phyloP scores from a whole-genome alignment of 192 early-diverging fungal species.

The Backusella psychrophila region DNA sequence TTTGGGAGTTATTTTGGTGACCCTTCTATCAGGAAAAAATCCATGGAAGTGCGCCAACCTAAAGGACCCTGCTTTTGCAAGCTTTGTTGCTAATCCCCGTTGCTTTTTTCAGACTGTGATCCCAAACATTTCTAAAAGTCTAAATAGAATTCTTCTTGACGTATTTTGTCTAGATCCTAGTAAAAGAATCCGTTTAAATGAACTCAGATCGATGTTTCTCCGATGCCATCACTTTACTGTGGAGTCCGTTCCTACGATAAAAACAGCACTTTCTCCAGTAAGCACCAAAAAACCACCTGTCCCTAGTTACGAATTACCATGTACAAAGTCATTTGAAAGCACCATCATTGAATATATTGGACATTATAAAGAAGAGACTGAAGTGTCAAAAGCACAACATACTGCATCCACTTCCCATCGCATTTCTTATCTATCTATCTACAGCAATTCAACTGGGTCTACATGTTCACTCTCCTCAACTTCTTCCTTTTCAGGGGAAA shows the following conservation, averaged over 20 bases:
- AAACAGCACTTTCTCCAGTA: neutral
- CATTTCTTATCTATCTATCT: neutral
- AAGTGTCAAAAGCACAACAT: neutral
- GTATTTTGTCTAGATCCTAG: conserved; percentile 45
- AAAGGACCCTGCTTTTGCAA: conserved; percentile 55
- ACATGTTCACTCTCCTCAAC: conserved; percentile 5
- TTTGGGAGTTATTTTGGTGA: conserved; percentile 93
- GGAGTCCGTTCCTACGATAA: neutral
- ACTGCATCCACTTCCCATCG: neutral
- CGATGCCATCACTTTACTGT: conserved; percentile 5
- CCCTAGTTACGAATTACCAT: neutral
- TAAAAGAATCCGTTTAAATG: conserved; percentile 39
- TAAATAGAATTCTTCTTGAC: conserved; percentile 50
- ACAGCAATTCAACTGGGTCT: neutral
- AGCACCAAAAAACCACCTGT: neutral
- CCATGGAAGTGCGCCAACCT: conserved; percentile 73
- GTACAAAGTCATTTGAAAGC: conserved; percentile 11
- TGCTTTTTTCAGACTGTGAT: conserved; percentile 66
- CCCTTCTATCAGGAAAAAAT: conserved; percentile 72
- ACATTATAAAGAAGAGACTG: neutral
- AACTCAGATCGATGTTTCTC: conserved; percentile 27
- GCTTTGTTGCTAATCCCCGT: conserved; percentile 47
- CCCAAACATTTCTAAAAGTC: conserved; percentile 50
- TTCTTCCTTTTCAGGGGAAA: neutral
- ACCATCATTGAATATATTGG: conserved; percentile 8